phyloP scores from a whole-genome alignment of 345 rosid genomes.

The Eucalyptus dawsonii region DNA sequence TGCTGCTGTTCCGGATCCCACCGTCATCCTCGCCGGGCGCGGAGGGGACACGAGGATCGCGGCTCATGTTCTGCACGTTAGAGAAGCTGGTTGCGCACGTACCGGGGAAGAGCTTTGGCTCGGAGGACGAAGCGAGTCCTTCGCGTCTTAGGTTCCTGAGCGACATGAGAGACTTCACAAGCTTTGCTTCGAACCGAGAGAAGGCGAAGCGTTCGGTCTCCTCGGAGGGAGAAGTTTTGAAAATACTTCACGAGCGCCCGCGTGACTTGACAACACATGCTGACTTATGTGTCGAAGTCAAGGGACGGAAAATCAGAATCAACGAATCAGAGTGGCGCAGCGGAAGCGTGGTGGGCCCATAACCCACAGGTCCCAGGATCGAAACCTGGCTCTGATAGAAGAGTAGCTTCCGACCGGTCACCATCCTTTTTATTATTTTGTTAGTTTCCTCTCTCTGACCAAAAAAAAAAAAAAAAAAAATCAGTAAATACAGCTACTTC shows the following conservation, averaged over 20 bases:
- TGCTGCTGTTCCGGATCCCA: background rate
- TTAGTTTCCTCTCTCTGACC: too few relatives aligned
- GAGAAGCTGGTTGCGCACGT: background rate
- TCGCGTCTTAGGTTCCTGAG: background rate
- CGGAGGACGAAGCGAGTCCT: background rate
- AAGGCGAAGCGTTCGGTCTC: background rate
- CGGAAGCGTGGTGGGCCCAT: slow-evolving; percentile 86
- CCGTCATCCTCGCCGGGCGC: background rate
- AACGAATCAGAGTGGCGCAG: slow-evolving; percentile 73
- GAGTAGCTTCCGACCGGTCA: too few relatives aligned
- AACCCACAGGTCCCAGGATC: slow-evolving; percentile 80
- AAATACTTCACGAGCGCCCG: background rate
- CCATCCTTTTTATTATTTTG: too few relatives aligned
- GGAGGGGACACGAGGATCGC: background rate
- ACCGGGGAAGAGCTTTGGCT: background rate
- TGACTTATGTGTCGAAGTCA: accelerated
- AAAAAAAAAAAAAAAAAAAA: too few relatives aligned
- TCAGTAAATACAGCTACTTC: too few relatives aligned
- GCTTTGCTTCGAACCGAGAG: background rate
- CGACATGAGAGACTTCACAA: background rate
- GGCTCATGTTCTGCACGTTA: background rate
- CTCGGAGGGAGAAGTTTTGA: background rate
- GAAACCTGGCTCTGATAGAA: slow-evolving; percentile 54
- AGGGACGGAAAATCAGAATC: background rate
- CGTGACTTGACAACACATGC: background rate